Conservation (phyloP, 176 grass and related monocot species). For the Triticum urartu region DNA sequence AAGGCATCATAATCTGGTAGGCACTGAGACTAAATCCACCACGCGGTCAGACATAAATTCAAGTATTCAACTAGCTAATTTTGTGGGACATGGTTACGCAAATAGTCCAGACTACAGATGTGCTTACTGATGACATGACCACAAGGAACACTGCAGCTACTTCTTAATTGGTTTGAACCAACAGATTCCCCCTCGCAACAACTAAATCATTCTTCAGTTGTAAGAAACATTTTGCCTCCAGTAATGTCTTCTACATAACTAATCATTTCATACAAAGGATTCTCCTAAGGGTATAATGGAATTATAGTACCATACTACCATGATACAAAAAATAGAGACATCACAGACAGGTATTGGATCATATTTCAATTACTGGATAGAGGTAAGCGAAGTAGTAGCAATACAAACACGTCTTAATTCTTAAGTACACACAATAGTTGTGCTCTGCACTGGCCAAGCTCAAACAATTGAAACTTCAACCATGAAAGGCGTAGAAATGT, state of each 20-base stretch:
- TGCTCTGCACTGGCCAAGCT: constrained; percentile 30
- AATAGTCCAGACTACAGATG: neutral
- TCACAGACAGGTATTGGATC: constrained; percentile 14
- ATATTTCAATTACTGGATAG: constrained; percentile 19
- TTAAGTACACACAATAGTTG: constrained; percentile 2
- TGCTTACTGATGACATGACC: neutral
- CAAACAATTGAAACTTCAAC: constrained; percentile 26
- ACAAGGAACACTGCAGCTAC: no score
- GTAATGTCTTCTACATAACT: neutral
- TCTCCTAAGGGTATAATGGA: neutral
- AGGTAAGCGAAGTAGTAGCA: neutral
- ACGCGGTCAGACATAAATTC: constrained; percentile 3
- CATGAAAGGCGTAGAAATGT: constrained; percentile 3
- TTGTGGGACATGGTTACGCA: neutral
- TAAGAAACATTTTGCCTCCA: neutral
- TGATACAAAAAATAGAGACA: neutral
- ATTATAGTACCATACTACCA: neutral
- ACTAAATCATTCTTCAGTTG: neutral
- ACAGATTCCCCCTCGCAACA: neutral
- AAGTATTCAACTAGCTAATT: neutral
- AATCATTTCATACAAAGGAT: neutral
- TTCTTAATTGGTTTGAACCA: neutral
- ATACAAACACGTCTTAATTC: constrained; percentile 15
- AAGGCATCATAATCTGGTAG: neutral
- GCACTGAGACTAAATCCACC: neutral